Percentiles rank a stretch among this genome's conserved stretches.
Evolutionary conservation across 345 rosid genomes (phyloP).

Genomic region (Corchorus olitorius): DNA sequence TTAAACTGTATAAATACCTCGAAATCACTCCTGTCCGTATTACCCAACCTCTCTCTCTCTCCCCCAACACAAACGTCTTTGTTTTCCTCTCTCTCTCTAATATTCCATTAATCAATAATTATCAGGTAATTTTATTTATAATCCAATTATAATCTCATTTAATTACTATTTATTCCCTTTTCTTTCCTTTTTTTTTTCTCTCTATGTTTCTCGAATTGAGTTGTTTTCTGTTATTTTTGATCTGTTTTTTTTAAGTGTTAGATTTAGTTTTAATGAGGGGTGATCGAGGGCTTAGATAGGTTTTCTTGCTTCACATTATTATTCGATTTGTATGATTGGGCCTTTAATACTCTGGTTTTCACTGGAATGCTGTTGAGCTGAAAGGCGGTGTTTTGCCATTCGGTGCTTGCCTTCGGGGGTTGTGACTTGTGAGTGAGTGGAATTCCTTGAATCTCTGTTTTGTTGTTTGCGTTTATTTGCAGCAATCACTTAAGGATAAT

Average conservation of each 20-base stretch:
- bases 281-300: background rate
- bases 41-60: background rate
- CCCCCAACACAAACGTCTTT: background rate
- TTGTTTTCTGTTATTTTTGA: background rate
- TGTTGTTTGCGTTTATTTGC: background rate
- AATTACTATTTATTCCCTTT: background rate
- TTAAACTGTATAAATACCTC: constrained; percentile 18
- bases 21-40: background rate
- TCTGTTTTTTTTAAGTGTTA: background rate
- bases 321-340: background rate
- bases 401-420: background rate
- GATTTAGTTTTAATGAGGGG: constrained; percentile 1
- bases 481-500: background rate
- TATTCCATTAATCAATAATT: background rate
- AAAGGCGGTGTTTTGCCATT: background rate
- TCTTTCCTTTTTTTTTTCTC: background rate
- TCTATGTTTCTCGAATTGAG: background rate
- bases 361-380: constrained; percentile 4
- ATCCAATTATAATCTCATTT: background rate
- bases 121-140: constrained; percentile 2
- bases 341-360: background rate
- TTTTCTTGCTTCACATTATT: constrained; percentile 8
- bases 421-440: background rate
- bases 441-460: background rate
- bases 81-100: background rate